Evolutionary conservation across 768 basidiomycete species (phyloP).

Genomic region (Suillus subalutaceus): DNA sequence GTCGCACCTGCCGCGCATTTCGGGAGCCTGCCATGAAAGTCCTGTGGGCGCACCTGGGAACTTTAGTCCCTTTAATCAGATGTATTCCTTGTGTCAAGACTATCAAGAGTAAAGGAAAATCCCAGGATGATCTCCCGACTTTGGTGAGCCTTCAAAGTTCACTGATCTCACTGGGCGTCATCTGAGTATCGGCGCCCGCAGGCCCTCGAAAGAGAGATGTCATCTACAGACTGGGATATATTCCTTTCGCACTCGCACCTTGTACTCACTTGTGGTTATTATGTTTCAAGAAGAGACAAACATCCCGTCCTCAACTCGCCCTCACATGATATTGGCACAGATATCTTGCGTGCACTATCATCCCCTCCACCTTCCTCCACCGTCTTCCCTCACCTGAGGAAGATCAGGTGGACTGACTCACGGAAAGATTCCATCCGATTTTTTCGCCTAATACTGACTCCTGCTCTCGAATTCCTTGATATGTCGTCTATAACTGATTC

Average conservation of each 20-base stretch:
- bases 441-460: conserved; percentile 7
- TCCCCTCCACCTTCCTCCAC: conserved; percentile 6
- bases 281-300: conserved; percentile 10
- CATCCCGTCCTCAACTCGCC: conserved; percentile 9
- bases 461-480: conserved; percentile 10
- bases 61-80: conserved; percentile 7
- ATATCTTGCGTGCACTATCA: conserved; percentile 5
- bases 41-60: conserved; percentile 10
- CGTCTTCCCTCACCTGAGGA: conserved; percentile 1
- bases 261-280: conserved; percentile 5
- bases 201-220: neutral
- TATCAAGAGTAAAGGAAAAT: neutral
- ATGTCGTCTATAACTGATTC: conserved; percentile 6
- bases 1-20: conserved; percentile 10
- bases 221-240: conserved; percentile 8
- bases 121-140: conserved; percentile 2
- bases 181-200: neutral
- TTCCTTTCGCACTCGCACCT: conserved; percentile 7
- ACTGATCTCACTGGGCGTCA: neutral
- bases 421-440: conserved; percentile 6
- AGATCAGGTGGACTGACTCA: conserved; percentile 9
- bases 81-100: conserved; percentile 5
- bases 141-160: conserved; percentile 4
- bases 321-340: conserved; percentile 3
- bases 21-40: conserved; percentile 11